Base-by-base conservation (phyloP, 2,329 filamentous ascomycete genomes). In the Nothopassalora personata region DNA sequence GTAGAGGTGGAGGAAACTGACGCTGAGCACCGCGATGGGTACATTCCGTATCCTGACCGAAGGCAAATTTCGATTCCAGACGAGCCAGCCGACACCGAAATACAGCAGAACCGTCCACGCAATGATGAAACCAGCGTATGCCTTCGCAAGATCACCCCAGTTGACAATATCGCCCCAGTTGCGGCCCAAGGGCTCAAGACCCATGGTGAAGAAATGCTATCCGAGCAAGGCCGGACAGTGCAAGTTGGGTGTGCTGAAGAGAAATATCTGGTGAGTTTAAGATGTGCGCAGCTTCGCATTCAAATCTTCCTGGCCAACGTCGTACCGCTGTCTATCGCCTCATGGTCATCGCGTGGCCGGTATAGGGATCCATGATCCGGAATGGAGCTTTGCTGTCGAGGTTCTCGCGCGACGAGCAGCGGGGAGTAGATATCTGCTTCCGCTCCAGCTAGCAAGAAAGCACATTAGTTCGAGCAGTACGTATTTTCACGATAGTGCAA, bases 1-100 rank as follows among this genome's bases (percentile, higher is more conserved):
- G 19, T 74, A 75, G 56, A 79, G 65, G 60, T 80, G 77, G 4
- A 75, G 56, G 59, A 64, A 66, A 13, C 47, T 54, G 15, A 64
- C 64, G 33, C 61, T 64, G 34, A 59, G 55, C 49, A 68, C 58
- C 10, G 66, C 66, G 27, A 68, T 59, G 13, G 65, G 64, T 31
- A 68, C 51, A 56, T 68, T 66, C 30, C 66, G 64, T n/a, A 68
- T 68, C 34, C 60, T 60, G 39, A 68, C 58, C 15, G 59, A 63
- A n/a, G 66, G 64, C 39, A 66, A 52, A 15, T 63, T 33, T 30
- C 64, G 60, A 56, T 68, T 60, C 52, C 45, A 52, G 54, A 68
- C 30, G 10, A 67, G 50, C 65, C 66, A 68, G 4, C 48, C 50
- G 13, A 64, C 55, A 27, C 66, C 66, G 31, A 54, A 51, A 58